Conservation (phyloP, 2,329 filamentous ascomycete genomes). For the Phialophora verrucosa region DNA sequence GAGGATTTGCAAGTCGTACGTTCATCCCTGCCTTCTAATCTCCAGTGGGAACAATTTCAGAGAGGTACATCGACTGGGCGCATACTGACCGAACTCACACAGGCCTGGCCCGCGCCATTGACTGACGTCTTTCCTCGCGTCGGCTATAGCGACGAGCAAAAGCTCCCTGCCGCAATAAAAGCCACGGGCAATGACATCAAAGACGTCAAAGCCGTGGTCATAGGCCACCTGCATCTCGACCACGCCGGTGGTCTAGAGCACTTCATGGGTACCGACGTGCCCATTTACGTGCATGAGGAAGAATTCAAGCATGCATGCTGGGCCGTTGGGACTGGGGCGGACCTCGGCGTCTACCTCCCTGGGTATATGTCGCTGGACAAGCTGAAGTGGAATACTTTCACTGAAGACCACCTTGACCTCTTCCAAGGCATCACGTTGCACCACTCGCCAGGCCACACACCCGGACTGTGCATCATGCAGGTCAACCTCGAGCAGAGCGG, state of each 20-base stretch:
- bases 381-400: slow-evolving; percentile 54
- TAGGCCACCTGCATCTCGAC: slow-evolving; percentile 57
- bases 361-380: slow-evolving; percentile 46
- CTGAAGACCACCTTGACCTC: slow-evolving; percentile 48
- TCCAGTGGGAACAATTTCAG: background rate
- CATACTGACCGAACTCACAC: background rate
- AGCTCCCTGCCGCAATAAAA: slow-evolving; percentile 47
- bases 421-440: slow-evolving; percentile 49
- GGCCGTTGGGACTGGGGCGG: slow-evolving; percentile 51
- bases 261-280: slow-evolving; percentile 51
- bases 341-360: slow-evolving; percentile 49
- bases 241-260: slow-evolving; percentile 57
- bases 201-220: slow-evolving; percentile 55
- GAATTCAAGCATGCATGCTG: slow-evolving; percentile 56
- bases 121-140: slow-evolving; percentile 50
- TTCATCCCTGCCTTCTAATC: background rate
- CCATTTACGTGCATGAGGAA: slow-evolving; percentile 56
- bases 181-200: slow-evolving; percentile 51
- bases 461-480: slow-evolving; percentile 47
- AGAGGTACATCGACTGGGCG: background rate
- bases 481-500: slow-evolving; percentile 46
- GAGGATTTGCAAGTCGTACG: slow-evolving; percentile 45
- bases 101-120: slow-evolving; percentile 46
- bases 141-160: slow-evolving; percentile 44
- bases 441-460: slow-evolving; percentile 48